phyloP scores from a whole-genome alignment of 2,329 filamentous ascomycete genomes.

The Penicillium sp. region DNA sequence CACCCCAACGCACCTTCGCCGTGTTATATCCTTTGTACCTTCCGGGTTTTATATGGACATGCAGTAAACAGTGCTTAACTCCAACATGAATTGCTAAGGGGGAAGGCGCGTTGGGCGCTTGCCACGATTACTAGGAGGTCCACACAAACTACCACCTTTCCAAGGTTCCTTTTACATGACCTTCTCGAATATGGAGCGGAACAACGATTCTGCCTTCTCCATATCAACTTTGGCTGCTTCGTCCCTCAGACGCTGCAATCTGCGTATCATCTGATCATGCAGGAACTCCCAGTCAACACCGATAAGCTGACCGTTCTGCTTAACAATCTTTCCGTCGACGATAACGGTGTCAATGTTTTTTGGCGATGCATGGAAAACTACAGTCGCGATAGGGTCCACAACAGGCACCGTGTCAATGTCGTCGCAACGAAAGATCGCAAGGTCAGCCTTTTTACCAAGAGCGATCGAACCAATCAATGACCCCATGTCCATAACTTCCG shows the following conservation, averaged over 20 bases:
- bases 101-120: too few species aligned
- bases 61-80: too few species aligned
- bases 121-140: too few species aligned
- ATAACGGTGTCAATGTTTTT: not conserved
- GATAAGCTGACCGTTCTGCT: not conserved
- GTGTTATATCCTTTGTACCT: too few species aligned
- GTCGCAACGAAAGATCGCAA: not conserved
- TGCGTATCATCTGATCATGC: not conserved
- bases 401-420: not conserved
- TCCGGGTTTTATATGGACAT: too few species aligned
- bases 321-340: not conserved
- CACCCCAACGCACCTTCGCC: too few species aligned
- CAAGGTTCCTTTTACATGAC: not conserved
- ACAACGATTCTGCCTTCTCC: not conserved
- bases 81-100: too few species aligned
- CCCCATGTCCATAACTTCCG: not conserved
- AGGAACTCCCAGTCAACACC: not conserved
- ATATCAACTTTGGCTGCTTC: not conserved
- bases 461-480: not conserved
- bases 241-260: not conserved
- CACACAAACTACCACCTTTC: not conserved
- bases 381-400: not conserved
- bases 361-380: not conserved
- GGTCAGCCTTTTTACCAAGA: not conserved
- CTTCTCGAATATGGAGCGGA: not conserved